Conservation (phyloP, 805 yeast genomes). For the Ogataea chonburiensis region DNA sequence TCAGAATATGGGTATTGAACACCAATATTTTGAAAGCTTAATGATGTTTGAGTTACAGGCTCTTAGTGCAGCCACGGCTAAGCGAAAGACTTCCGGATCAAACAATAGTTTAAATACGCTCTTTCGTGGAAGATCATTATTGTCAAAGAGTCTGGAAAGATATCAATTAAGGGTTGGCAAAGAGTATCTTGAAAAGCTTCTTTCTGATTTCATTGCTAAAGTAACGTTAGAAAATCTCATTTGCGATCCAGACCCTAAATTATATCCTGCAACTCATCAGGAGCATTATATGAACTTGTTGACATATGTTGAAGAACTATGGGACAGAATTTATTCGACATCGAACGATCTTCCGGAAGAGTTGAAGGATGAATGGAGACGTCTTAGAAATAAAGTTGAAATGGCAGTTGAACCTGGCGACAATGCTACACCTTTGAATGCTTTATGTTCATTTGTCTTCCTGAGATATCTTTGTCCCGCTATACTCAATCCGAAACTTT, state of each 20-base stretch:
- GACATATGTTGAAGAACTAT: constrained; percentile 49
- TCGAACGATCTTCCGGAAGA: constrained; percentile 73
- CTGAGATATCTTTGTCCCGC: constrained; percentile 89
- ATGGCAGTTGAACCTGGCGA: constrained; percentile 57
- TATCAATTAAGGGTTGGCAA: constrained; percentile 76
- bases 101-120: constrained; percentile 55
- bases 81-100: constrained; percentile 38
- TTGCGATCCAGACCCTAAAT: constrained; percentile 82
- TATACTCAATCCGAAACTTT: constrained; percentile 82
- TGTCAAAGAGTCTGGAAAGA: constrained; percentile 78
- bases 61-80: constrained; percentile 45
- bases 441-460: constrained; percentile 81
- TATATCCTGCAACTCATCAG: constrained; percentile 35
- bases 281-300: constrained; percentile 40
- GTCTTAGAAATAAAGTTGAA: constrained; percentile 64
- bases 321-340: constrained; percentile 64
- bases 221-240: constrained; percentile 48
- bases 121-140: constrained; percentile 81
- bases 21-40: constrained; percentile 69
- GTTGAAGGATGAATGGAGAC: constrained; percentile 61
- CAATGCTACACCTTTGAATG: constrained; percentile 53
- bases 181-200: constrained; percentile 68
- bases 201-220: constrained; percentile 65
- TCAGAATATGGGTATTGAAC: constrained; percentile 65
- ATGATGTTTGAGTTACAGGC: constrained; percentile 63